Evolutionary conservation across 768 basidiomycete genomes (phyloP), one percentile per base, ranked within the genome.

Genomic region (Lepiota venenata): DNA sequence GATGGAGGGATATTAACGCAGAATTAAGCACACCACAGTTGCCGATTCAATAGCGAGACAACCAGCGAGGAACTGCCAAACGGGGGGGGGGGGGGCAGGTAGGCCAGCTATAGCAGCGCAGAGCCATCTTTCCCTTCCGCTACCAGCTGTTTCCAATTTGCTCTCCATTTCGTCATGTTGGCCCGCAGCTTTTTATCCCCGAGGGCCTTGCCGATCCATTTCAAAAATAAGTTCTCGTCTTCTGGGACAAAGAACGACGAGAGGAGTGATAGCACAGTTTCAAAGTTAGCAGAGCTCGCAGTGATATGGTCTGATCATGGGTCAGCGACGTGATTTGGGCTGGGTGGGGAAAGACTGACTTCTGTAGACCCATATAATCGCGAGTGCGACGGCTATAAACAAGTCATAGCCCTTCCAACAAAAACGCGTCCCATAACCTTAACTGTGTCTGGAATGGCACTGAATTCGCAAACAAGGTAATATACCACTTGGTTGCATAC

Each of bases 401-500:
- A 94, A 71, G 63, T 99, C 96, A 60, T 84, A 79, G 9, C 97
- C n/a, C 97, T 58, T 98, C 96, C 18, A 95, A 70, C 43, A 97
- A 74, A 64, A 97, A 91, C 10, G 82, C 92, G 66, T 99, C 97
- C 96, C 96, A 99, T 27, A 99, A 66, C 57, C 97, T 80, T 22
- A 98, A 72, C 72, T 98, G 94, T 44, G 88, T 93, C 69, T 95
- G 91, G 68, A 96, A 98, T 20, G 96, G 93, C 40, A 99, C 87
- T 0, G 91, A 91, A 65, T 96, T 97, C 47, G 94, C 85, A 64
- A 98, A 99, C 12, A 98, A 75, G 2, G 97, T 98, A 69, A 99
- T 98, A 67, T 98, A 99, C 97, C 97, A 98, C 70, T 98, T 98
- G 1, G 96, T 98, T 22, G 94, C 94, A 71, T 96, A 99, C 16